A percentile compares a stretch with the other conserved stretches of the same genome.
Evolutionary conservation across 805 yeast species (phyloP).

Genomic region (Metschnikowia sp.): DNA sequence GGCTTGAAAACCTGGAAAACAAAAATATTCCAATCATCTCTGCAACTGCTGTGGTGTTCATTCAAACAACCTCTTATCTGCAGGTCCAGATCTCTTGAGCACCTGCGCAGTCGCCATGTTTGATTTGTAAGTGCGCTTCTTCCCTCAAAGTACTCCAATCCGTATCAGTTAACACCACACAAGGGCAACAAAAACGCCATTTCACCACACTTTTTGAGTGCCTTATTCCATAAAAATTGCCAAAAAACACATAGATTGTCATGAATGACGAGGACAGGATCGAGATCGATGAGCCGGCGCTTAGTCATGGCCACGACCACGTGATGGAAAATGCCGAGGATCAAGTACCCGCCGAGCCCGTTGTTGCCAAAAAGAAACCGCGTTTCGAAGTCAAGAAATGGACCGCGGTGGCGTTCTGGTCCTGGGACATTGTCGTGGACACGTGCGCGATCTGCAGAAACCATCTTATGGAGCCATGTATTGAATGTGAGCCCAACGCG

Average conservation of each 20-base stretch:
- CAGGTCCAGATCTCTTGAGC: too few species aligned
- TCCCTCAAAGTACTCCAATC: too few species aligned
- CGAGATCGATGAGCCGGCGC: slow-evolving; percentile 10
- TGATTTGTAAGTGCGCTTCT: too few species aligned
- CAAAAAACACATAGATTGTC: neutral
- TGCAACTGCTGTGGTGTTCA: too few species aligned
- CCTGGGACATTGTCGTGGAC: slow-evolving; percentile 93
- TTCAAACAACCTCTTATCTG: too few species aligned
- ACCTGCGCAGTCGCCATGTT: too few species aligned
- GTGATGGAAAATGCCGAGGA: slow-evolving; percentile 9
- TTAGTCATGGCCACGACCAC: slow-evolving; percentile 3
- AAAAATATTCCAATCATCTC: too few species aligned
- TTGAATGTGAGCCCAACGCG: slow-evolving; percentile 89
- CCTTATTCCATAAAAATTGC: too few species aligned
- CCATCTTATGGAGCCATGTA: slow-evolving; percentile 97
- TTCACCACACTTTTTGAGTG: too few species aligned
- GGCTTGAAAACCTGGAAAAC: too few species aligned
- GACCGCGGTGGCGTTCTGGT: slow-evolving; percentile 99
- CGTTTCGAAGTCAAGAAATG: slow-evolving; percentile 93
- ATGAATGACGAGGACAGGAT: slow-evolving; percentile 16
- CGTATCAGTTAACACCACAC: too few species aligned
- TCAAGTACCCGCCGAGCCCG: slow-evolving; percentile 15
- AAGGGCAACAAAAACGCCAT: too few species aligned
- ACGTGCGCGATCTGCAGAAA: slow-evolving; percentile 98
- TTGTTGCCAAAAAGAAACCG: slow-evolving; percentile 44